phyloP scores from a whole-genome alignment of 176 grass and related monocot genomes.

The Coix lacrymajobi region DNA sequence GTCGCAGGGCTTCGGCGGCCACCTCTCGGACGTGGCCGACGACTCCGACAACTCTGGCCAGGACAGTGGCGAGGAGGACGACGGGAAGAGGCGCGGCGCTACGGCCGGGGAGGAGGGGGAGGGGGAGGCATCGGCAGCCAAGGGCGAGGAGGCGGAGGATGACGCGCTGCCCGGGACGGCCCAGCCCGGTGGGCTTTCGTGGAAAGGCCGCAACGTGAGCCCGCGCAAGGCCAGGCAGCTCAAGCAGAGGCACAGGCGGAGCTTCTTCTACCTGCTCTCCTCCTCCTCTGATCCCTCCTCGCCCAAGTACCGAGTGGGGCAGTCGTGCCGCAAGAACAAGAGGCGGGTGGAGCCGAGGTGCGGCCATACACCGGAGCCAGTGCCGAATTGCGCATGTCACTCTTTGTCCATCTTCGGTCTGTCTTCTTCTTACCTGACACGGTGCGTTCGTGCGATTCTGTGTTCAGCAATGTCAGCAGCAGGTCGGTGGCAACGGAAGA shows the following conservation, averaged over 20 bases:
- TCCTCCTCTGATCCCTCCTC: conserved; percentile 50
- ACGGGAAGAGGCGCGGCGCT: neutral
- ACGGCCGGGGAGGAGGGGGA: neutral
- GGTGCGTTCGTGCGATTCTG: neutral
- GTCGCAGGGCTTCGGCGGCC: conserved; percentile 51
- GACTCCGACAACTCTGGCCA: conserved; percentile 48
- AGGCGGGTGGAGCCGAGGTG: conserved; percentile 48
- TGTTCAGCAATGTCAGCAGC: conserved; percentile 34
- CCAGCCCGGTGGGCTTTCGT: conserved; percentile 63
- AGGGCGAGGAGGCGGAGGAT: conserved; percentile 31
- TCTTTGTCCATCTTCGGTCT: neutral
- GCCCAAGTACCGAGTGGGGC: conserved; percentile 80
- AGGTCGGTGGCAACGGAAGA: conserved; percentile 32
- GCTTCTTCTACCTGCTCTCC: conserved; percentile 40
- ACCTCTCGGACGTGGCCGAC: conserved; percentile 51
- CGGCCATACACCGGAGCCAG: neutral
- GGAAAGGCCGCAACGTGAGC: conserved; percentile 78
- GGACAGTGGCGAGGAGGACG: conserved; percentile 14
- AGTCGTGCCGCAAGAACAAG: conserved; percentile 91
- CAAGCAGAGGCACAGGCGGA: conserved; percentile 43
- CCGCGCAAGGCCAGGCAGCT: conserved; percentile 64
- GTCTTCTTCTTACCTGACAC: neutral
- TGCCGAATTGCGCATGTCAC: neutral
- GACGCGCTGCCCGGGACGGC: conserved; percentile 47
- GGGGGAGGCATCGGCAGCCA: neutral